Conservation (phyloP, 2,329 filamentous ascomycete genomes). For the Fusarium phyllophilum region DNA sequence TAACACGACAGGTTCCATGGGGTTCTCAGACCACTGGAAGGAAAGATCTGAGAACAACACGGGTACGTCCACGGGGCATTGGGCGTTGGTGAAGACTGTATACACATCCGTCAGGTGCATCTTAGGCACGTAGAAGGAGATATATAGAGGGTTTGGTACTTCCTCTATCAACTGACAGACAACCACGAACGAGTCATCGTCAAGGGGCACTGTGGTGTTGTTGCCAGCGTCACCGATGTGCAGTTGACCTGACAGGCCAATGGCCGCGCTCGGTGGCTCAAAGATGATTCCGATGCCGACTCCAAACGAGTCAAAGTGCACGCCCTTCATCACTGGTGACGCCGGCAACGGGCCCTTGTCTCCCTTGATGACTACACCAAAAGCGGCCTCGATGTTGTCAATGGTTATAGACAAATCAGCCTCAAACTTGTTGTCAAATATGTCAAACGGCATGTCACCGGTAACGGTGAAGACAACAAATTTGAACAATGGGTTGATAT, state of each 20-base stretch:
- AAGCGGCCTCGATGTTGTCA: neutral
- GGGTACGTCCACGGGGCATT: neutral
- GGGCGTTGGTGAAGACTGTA: neutral
- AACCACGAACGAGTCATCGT: neutral
- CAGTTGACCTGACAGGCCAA: neutral
- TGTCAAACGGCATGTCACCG: neutral
- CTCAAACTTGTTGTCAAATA: neutral
- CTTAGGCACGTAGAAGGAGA: slow-evolving; percentile 2
- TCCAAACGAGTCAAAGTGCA: neutral
- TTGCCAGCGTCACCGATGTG: neutral
- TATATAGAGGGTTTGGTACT: neutral
- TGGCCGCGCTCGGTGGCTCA: neutral
- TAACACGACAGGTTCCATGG: neutral
- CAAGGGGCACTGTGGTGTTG: neutral
- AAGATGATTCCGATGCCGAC: neutral
- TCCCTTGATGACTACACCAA: neutral
- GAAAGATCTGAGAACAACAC: neutral
- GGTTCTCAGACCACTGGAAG: neutral
- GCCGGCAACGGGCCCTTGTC: neutral
- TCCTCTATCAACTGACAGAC: neutral
- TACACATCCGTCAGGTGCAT: neutral
- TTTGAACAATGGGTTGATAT: neutral
- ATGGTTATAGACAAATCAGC: neutral
- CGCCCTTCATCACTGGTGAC: neutral
- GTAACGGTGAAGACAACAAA: neutral